Evolutionary conservation across 2,329 filamentous ascomycete genomes (phyloP), one percentile per base, ranked within the genome.

Genomic region (Cryphonectria naterciae): DNA sequence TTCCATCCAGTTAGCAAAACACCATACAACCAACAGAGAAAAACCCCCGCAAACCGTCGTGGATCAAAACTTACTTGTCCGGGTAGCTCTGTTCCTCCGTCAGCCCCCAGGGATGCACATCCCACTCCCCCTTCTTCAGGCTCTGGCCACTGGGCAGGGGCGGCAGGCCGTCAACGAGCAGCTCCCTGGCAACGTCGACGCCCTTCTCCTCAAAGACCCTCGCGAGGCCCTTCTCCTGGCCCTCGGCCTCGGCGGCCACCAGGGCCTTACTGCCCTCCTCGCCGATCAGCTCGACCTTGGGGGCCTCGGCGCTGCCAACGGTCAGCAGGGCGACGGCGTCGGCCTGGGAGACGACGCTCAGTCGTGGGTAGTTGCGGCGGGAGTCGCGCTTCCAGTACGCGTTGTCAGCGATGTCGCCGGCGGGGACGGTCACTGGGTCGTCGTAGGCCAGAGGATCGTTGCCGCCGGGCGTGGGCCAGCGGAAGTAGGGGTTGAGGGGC

Each of bases 381-480:
- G 85, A 82, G 79, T 99, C 96, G 78, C 96, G 94, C 87, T 97
- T 97, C 94, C 94, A 99, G 85, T 98, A 97, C 52, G 94, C 90
- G 84, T 97, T 97, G 81, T 95, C 93, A 77, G 94, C 94, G 77
- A 97, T 91, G 80, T 97, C 94, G 75, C 88, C 93, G 2, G 94
- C 93, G n/a, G 94, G 94, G 0, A 92, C 72, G 19, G 93, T 97
- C 72, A 95, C 92, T 32, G 93, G 93, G 80, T 97, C 94, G 80
- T 93, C 89, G 84, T 95, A 96, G 72, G 81, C 81, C 70, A 87
- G 83, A 49, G 93, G 93, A 77, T 93, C 90, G 77, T 89, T 85
- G 75, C 85, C 86, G 75, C 92, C 94, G 13, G 92, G 96, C 65
- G 95, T 83, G 72, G 96, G 96, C 83, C 93, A 92, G 77, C 96